A percentile compares a stretch with the other conserved stretches of the same genome.
Evolutionary conservation across 805 yeast genomes (phyloP).

Genomic region (Yarrowia porcina): DNA sequence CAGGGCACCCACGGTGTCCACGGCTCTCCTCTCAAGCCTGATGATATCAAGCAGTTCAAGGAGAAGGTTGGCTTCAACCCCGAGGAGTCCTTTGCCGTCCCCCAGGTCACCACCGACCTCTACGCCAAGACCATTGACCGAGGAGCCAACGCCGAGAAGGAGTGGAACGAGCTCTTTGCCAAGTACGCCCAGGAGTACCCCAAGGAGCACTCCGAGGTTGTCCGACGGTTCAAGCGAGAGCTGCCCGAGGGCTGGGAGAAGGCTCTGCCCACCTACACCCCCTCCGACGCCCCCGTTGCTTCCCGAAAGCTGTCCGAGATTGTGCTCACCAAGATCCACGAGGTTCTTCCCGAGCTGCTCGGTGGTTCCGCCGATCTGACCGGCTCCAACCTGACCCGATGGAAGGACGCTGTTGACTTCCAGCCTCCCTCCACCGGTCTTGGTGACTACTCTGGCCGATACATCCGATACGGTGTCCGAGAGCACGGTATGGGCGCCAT

Average conservation of each 20-base stretch:
- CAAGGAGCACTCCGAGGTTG: slow-evolving; percentile 36
- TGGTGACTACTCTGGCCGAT: slow-evolving; percentile 46
- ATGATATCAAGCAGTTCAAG: slow-evolving; percentile 31
- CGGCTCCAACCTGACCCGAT: slow-evolving; percentile 35
- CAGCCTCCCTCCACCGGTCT: slow-evolving; percentile 66
- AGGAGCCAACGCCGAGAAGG: slow-evolving; percentile 33
- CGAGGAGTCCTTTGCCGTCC: slow-evolving; percentile 32
- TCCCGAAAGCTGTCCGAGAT: slow-evolving; percentile 37
- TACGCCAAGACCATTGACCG: slow-evolving; percentile 33
- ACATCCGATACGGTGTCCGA: slow-evolving; percentile 95
- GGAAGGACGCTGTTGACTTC: slow-evolving; percentile 38
- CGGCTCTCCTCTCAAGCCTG: slow-evolving; percentile 41
- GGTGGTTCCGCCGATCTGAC: slow-evolving; percentile 43
- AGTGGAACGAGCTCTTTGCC: slow-evolving; percentile 35
- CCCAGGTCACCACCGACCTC: slow-evolving; percentile 37
- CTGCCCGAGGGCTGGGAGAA: slow-evolving; percentile 76
- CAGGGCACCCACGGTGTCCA: slow-evolving; percentile 40
- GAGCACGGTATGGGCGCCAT: slow-evolving; percentile 99
- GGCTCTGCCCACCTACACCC: slow-evolving; percentile 72
- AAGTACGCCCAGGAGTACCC: slow-evolving; percentile 36
- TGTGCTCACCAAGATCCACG: slow-evolving; percentile 37
- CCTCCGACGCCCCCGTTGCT: slow-evolving; percentile 58
- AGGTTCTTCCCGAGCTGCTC: slow-evolving; percentile 35
- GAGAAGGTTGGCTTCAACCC: slow-evolving; percentile 26
- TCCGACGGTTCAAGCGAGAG: slow-evolving; percentile 36